A percentile compares a stretch with the other conserved stretches of the same genome.
phyloP scores from a whole-genome alignment of 148 eudicot genomes.

The Heliamphora exappendiculata region DNA sequence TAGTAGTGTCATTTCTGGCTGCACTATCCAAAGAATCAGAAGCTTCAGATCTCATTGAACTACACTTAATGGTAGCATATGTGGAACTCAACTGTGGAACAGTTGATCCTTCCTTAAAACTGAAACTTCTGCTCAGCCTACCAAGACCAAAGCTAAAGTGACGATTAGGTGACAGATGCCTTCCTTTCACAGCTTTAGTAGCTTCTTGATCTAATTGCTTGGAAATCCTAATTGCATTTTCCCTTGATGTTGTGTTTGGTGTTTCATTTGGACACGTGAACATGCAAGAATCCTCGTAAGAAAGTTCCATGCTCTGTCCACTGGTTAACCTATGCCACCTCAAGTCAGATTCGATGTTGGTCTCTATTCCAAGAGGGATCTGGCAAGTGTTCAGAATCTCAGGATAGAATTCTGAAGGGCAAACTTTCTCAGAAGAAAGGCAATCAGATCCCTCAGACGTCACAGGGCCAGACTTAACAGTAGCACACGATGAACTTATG shows the following conservation, averaged over 20 bases:
- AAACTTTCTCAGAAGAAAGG: too few species aligned
- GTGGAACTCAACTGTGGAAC: slow-evolving; percentile 32
- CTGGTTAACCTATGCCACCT: slow-evolving; percentile 26
- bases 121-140: slow-evolving; percentile 58
- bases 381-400: slow-evolving; percentile 51
- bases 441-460: too few species aligned
- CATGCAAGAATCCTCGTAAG: slow-evolving; percentile 1
- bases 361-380: slow-evolving; percentile 24
- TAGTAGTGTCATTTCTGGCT: slow-evolving; percentile 15
- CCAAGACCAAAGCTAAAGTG: slow-evolving; percentile 48
- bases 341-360: slow-evolving; percentile 29
- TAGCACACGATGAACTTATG: slow-evolving; percentile 23
- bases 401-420: too few species aligned
- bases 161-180: slow-evolving; percentile 38
- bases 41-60: slow-evolving; percentile 36
- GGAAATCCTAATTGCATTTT: slow-evolving; percentile 9
- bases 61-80: slow-evolving; percentile 40
- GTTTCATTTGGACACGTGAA: slow-evolving; percentile 6
- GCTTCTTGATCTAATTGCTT: slow-evolving; percentile 13
- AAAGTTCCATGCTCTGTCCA: slow-evolving; percentile 28
- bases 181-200: slow-evolving; percentile 21
- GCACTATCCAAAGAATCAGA: slow-evolving; percentile 16
- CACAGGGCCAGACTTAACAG: slow-evolving; percentile 40
- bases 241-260: slow-evolving; percentile 8
- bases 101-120: slow-evolving; percentile 50